Percentiles rank a stretch among this genome's conserved stretches.
These are phyloP conservation scores for Diversispora eburnea DNA, from an alignment of 192 early-diverging fungal genomes.

Conservation along the genomic window DNA sequence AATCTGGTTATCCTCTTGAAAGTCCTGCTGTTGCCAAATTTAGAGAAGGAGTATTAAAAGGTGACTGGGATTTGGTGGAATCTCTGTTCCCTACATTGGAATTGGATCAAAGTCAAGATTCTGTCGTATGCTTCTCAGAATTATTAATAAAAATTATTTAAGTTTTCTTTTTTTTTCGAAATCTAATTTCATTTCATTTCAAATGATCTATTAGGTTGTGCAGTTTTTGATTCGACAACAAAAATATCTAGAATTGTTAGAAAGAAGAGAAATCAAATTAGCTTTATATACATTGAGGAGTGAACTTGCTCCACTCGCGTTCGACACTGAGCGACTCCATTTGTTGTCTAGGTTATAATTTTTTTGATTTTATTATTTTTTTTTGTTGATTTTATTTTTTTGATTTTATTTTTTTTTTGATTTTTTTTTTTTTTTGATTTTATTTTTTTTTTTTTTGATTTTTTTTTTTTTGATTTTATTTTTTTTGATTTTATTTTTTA, in stretches of 20 bases:
- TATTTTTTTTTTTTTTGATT: slow-evolving; percentile 30
- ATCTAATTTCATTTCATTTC: background rate
- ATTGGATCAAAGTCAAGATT: slow-evolving; percentile 36
- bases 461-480: too few relatives aligned
- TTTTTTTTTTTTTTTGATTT: background rate
- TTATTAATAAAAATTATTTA: background rate
- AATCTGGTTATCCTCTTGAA: slow-evolving; percentile 80
- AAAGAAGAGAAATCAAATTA: slow-evolving; percentile 59
- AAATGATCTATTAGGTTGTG: slow-evolving; percentile 32
- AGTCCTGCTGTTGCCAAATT: slow-evolving; percentile 65
- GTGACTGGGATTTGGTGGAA: slow-evolving; percentile 75
- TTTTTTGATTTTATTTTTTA: background rate
- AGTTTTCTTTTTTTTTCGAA: slow-evolving; percentile 19
- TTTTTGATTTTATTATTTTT: background rate
- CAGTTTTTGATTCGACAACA: slow-evolving; percentile 81
- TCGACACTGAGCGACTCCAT: slow-evolving; percentile 69
- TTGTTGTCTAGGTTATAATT: slow-evolving; percentile 60
- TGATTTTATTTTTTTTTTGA: too few relatives aligned
- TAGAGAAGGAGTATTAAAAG: slow-evolving; percentile 66
- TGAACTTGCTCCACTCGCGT: slow-evolving; percentile 72
- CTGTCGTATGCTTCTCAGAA: slow-evolving; percentile 31
- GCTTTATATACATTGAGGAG: slow-evolving; percentile 76
- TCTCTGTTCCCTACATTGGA: slow-evolving; percentile 49
- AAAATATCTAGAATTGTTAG: slow-evolving; percentile 87
- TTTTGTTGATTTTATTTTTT: slow-evolving; percentile 35